Conservation (phyloP, 768 basidiomycete species). For the Amanita phalloides region DNA sequence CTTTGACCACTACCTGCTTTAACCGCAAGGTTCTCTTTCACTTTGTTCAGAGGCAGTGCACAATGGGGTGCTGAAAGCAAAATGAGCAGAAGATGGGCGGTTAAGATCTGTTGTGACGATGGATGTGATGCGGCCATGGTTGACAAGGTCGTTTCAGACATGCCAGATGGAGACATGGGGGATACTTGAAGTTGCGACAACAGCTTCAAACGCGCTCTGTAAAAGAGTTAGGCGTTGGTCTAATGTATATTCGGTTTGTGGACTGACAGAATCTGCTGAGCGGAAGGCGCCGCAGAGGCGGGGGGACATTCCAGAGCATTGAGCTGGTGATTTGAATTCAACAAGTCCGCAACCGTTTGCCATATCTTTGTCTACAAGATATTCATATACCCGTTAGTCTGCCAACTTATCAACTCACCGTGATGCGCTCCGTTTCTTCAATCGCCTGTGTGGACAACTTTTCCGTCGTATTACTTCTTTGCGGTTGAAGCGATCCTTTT, state of each 20-base stretch:
- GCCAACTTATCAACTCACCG: constrained; percentile 28
- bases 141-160: constrained; percentile 36
- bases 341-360: constrained; percentile 51
- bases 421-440: constrained; percentile 51
- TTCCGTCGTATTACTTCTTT: no score
- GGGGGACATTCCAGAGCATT: constrained; percentile 12
- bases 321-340: constrained; percentile 44
- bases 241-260: not conserved
- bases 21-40: constrained; percentile 44
- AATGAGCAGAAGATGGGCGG: constrained; percentile 51
- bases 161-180: constrained; percentile 45
- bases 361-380: constrained; percentile 53
- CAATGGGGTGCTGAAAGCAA: constrained; percentile 44
- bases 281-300: constrained; percentile 26
- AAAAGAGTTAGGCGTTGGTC: not conserved
- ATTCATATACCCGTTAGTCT: not conserved
- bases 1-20: constrained; percentile 30
- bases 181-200: constrained; percentile 40
- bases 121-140: constrained; percentile 22
- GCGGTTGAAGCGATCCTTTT: no score
- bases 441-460: constrained; percentile 32
- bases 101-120: constrained; percentile 61
- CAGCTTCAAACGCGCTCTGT: constrained; percentile 47
- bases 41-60: constrained; percentile 47
- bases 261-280: constrained; percentile 54